Evolutionary conservation across 1,139 yeast genomes (phyloP).

Genomic region (Hyphopichia khmerensis): DNA sequence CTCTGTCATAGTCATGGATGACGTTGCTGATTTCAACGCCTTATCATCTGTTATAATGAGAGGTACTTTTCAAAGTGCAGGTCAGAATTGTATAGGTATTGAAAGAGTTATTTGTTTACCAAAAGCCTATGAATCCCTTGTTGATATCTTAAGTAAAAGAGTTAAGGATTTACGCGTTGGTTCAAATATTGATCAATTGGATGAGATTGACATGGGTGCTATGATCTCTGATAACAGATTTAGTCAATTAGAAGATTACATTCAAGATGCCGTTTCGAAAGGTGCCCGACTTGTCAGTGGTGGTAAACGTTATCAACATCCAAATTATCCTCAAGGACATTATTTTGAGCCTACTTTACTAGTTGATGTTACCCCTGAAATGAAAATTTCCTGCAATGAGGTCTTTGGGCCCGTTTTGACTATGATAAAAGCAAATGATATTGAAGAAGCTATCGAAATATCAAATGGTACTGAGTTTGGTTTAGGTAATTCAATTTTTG

Average conservation of each 20-base stretch:
- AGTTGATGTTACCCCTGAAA: slow-evolving; percentile 72
- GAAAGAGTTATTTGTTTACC: slow-evolving; percentile 86
- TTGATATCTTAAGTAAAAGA: slow-evolving; percentile 54
- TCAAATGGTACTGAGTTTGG: slow-evolving; percentile 91
- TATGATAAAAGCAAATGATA: slow-evolving; percentile 65
- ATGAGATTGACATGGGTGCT: slow-evolving; percentile 94
- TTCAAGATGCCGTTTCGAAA: slow-evolving; percentile 68
- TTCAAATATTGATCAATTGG: slow-evolving; percentile 85
- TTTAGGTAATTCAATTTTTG: slow-evolving; percentile 87
- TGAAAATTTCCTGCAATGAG: slow-evolving; percentile 84
- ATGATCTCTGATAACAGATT: slow-evolving; percentile 81
- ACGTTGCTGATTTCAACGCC: slow-evolving; percentile 52
- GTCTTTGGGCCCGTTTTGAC: slow-evolving; percentile 91
- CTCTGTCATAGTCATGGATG: slow-evolving; percentile 81
- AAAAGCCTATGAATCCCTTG: slow-evolving; percentile 60
- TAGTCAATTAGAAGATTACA: slow-evolving; percentile 58
- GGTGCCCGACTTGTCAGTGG: slow-evolving; percentile 85
- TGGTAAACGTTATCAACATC: slow-evolving; percentile 77
- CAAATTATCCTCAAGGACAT: slow-evolving; percentile 93
- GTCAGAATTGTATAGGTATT: slow-evolving; percentile 96
- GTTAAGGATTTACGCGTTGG: slow-evolving; percentile 72
- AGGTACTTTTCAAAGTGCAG: slow-evolving; percentile 95
- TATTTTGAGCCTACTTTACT: slow-evolving; percentile 87
- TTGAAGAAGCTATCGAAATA: slow-evolving; percentile 69
- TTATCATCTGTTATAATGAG: slow-evolving; percentile 83